Evolutionary conservation across 805 yeast species (phyloP).

Genomic region (Cyberlindnera xishuangbannaensis): DNA sequence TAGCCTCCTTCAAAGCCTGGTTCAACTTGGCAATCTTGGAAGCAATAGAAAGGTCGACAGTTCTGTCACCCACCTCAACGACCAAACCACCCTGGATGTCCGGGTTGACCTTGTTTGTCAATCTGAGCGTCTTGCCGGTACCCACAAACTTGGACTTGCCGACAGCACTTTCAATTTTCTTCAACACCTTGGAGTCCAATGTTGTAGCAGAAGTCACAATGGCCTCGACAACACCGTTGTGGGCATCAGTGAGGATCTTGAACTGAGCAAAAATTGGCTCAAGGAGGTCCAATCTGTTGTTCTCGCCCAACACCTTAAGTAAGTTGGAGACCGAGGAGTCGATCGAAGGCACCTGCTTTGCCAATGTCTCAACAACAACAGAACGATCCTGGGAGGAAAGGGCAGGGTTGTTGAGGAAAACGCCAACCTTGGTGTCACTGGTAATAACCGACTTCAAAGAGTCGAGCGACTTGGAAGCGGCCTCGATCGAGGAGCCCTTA

Average conservation of each 20-base stretch:
- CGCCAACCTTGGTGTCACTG: constrained; percentile 57
- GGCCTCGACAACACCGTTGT: constrained; percentile 90
- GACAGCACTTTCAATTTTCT: constrained; percentile 74
- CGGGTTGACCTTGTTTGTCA: constrained; percentile 78
- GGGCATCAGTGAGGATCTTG: constrained; percentile 74
- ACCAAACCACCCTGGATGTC: constrained; percentile 93
- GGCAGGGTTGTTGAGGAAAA: constrained; percentile 75
- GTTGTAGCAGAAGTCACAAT: constrained; percentile 83
- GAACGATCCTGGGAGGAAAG: constrained; percentile 70
- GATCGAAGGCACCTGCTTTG: constrained; percentile 38
- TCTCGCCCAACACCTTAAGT: constrained; percentile 81
- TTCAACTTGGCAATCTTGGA: constrained; percentile 84
- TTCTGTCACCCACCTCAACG: constrained; percentile 94
- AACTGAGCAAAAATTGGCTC: constrained; percentile 63
- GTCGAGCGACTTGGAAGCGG: constrained; percentile 60
- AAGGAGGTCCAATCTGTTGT: constrained; percentile 83
- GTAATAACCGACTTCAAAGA: constrained; percentile 49
- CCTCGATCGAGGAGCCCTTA: constrained; percentile 69
- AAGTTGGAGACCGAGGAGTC: constrained; percentile 76
- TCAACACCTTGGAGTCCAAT: constrained; percentile 73
- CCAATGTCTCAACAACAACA: constrained; percentile 57
- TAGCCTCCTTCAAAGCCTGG: constrained; percentile 79
- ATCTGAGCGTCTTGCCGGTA: constrained; percentile 75
- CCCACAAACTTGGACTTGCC: constrained; percentile 78
- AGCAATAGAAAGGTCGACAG: constrained; percentile 88